Conservation (phyloP, 129 eudicot genomes). For the Lactuca saligna region DNA sequence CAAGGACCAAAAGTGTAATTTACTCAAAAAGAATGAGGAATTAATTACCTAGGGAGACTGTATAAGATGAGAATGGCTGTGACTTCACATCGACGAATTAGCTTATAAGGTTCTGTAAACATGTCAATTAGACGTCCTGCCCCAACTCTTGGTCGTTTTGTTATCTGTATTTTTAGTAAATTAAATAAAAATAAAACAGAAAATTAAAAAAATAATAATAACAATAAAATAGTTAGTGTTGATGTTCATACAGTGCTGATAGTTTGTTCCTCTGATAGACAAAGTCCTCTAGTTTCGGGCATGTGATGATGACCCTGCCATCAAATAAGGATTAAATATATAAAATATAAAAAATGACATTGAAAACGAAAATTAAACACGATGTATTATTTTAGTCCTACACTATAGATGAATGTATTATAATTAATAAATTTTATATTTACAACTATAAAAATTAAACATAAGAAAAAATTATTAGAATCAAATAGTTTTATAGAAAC, state of each 20-base stretch:
- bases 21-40: background rate
- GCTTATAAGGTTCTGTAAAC: conserved; percentile 69
- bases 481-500: too few relatives aligned
- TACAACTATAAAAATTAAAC: too few relatives aligned
- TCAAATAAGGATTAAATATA: conserved; percentile 7
- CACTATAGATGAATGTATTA: too few relatives aligned
- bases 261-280: conserved; percentile 40
- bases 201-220: background rate
- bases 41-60: conserved; percentile 39
- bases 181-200: background rate
- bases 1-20: background rate
- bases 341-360: background rate
- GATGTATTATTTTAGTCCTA: too few relatives aligned
- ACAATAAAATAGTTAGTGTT: conserved; percentile 10
- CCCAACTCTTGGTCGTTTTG: conserved; percentile 45
- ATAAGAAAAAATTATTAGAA: too few relatives aligned
- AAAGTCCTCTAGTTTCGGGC: conserved; percentile 42
- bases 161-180: conserved; percentile 24
- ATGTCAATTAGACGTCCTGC: conserved; percentile 73
- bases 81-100: conserved; percentile 40
- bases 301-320: conserved; percentile 37
- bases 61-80: conserved; percentile 36
- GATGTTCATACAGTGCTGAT: conserved; percentile 35
- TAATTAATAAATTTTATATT: too few relatives aligned
- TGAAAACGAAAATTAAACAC: background rate